Percentiles rank a stretch among this genome's conserved stretches.
These are phyloP conservation scores for Wickerhamiella qilinensis DNA, from an alignment of 805 yeast species.

Conservation along the genomic window DNA sequence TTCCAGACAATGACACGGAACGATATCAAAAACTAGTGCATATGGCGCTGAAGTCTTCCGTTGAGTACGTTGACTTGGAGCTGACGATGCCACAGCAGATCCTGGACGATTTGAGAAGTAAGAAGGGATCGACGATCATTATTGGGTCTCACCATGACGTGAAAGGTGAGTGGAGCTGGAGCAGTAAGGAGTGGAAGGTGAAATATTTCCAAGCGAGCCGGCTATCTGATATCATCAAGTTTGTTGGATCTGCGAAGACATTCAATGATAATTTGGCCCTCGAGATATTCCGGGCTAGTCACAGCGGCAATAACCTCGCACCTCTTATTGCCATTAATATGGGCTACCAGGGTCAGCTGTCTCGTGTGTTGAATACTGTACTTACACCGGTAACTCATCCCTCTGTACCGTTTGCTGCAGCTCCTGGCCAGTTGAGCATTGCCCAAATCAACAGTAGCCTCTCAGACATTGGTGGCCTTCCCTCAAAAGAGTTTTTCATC, in stretches of 20 bases:
- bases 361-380: slow-evolving; percentile 57
- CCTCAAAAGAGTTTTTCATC: slow-evolving; percentile 44
- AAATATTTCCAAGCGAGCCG: slow-evolving; percentile 51
- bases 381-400: slow-evolving; percentile 77
- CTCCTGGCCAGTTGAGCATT: slow-evolving; percentile 65
- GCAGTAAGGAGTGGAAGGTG: slow-evolving; percentile 53
- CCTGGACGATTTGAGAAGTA: slow-evolving; percentile 33
- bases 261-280: slow-evolving; percentile 54
- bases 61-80: slow-evolving; percentile 70
- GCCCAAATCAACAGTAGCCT: slow-evolving; percentile 44
- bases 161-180: slow-evolving; percentile 47
- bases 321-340: slow-evolving; percentile 78
- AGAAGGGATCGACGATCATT: slow-evolving; percentile 46
- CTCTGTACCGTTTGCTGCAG: slow-evolving; percentile 50
- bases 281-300: slow-evolving; percentile 49
- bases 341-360: slow-evolving; percentile 60
- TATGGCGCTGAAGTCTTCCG: slow-evolving; percentile 60
- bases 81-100: slow-evolving; percentile 46
- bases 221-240: slow-evolving; percentile 58
- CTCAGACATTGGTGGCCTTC: slow-evolving; percentile 45
- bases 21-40: slow-evolving; percentile 34
- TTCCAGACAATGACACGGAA: slow-evolving; percentile 41
- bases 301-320: slow-evolving; percentile 23
- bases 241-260: slow-evolving; percentile 59
- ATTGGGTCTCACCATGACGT: slow-evolving; percentile 78